Percentiles rank a stretch among this genome's conserved stretches.
Conservation (phyloP, 2,329 filamentous ascomycete species). For the Polytolypa hystricis region DNA sequence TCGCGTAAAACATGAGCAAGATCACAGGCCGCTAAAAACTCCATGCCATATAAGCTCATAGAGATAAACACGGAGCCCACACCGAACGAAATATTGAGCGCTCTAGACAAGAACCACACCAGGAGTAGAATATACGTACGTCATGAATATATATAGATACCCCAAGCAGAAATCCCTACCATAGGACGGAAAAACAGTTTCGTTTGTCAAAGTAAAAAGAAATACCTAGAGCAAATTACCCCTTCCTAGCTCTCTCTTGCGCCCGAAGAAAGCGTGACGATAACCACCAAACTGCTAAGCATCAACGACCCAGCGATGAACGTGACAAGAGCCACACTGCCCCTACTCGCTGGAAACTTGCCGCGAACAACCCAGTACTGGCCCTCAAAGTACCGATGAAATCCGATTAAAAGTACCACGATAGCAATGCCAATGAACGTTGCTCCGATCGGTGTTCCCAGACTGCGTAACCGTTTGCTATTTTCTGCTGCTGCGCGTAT, state of each 20-base stretch:
- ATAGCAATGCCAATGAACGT: slow-evolving; percentile 54
- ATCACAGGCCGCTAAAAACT: too few species aligned
- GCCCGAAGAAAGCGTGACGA: slow-evolving; percentile 43
- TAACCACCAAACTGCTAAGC: slow-evolving; percentile 47
- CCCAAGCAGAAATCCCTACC: too few species aligned
- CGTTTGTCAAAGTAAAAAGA: too few species aligned
- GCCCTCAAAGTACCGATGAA: slow-evolving; percentile 55
- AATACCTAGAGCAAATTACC: too few species aligned
- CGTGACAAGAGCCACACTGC: slow-evolving; percentile 49
- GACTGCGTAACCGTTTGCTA: slow-evolving; percentile 32
- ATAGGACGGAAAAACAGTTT: too few species aligned
- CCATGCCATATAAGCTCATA: too few species aligned
- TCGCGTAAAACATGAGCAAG: too few species aligned
- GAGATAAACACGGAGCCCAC: too few species aligned
- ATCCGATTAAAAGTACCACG: slow-evolving; percentile 49
- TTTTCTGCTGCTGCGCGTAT: slow-evolving; percentile 9
- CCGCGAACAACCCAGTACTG: slow-evolving; percentile 57
- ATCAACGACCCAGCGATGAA: slow-evolving; percentile 47
- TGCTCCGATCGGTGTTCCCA: slow-evolving; percentile 52
- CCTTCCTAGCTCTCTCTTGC: slow-evolving; percentile 6
- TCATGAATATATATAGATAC: too few species aligned
- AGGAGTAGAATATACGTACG: too few species aligned
- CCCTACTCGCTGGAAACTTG: slow-evolving; percentile 54
- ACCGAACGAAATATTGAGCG: too few species aligned
- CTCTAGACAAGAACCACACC: too few species aligned